Percentiles rank a stretch among this genome's conserved stretches.
Evolutionary conservation across 768 basidiomycete genomes (phyloP).

Genomic region (Boletus subparvulus): DNA sequence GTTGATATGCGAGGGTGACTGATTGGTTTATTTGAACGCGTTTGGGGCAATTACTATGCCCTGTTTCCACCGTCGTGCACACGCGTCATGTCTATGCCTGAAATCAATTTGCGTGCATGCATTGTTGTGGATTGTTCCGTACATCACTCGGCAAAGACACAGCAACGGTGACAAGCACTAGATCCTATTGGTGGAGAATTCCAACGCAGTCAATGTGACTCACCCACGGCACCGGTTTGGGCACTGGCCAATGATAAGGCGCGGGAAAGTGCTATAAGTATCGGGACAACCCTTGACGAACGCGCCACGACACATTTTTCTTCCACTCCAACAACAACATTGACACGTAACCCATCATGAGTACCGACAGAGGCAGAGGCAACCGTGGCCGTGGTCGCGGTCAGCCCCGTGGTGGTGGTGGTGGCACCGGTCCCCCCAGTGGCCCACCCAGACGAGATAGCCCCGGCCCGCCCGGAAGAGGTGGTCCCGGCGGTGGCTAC

Average conservation of each 20-base stretch:
- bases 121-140: neutral
- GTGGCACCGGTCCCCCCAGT: neutral
- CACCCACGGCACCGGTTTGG: neutral
- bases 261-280: slow-evolving; percentile 4
- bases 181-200: neutral
- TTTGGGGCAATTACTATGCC: neutral
- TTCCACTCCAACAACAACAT: neutral
- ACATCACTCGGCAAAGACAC: neutral
- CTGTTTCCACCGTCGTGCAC: neutral
- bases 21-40: neutral
- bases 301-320: neutral
- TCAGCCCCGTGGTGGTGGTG: slow-evolving; percentile 3
- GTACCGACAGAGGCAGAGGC: slow-evolving; percentile 9
- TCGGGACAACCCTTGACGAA: neutral
- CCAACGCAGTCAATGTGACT: neutral
- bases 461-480: neutral
- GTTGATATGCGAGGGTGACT: neutral
- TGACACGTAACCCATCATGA: slow-evolving; percentile 11
- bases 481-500: slow-evolving; percentile 7
- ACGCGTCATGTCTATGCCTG: neutral
- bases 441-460: neutral
- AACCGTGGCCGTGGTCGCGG: slow-evolving; percentile 21
- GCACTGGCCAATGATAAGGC: neutral
- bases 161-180: neutral
- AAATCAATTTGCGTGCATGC: neutral